These are phyloP conservation scores for Leccinum variicolor DNA, from an alignment of 768 basidiomycete species.

Conservation along the genomic window DNA sequence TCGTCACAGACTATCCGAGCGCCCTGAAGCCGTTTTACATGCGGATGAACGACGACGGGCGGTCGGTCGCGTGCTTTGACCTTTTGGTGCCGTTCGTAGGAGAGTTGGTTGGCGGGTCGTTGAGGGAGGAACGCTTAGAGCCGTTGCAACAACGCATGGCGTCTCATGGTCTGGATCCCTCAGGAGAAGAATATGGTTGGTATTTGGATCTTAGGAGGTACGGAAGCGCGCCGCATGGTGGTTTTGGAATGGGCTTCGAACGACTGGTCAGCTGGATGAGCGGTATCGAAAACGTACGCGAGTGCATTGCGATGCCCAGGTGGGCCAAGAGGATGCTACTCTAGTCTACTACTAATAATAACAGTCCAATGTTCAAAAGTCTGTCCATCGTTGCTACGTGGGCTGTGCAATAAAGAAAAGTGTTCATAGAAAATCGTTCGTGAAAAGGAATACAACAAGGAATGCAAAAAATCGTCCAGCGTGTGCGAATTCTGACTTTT, in stretches of 20 bases:
- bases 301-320: constrained; percentile 89
- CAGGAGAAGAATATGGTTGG: constrained; percentile 50
- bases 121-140: constrained; percentile 73
- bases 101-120: constrained; percentile 89
- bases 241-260: constrained; percentile 96
- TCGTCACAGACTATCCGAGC: constrained; percentile 88
- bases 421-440: not conserved
- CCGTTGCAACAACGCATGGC: constrained; percentile 51
- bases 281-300: constrained; percentile 87
- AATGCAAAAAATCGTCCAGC: constrained; percentile 1
- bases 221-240: constrained; percentile 90
- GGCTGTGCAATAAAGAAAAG: not conserved
- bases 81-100: constrained; percentile 85
- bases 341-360: constrained; percentile 24
- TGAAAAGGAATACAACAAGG: not conserved
- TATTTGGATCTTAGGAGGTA: constrained; percentile 82
- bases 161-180: constrained; percentile 40
- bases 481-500: not conserved
- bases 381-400: not conserved
- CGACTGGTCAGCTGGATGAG: constrained; percentile 83
- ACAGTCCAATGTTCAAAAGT: not conserved
- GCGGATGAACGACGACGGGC: constrained; percentile 58
- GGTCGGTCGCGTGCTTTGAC: constrained; percentile 93
- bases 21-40: constrained; percentile 94
- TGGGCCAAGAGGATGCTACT: constrained; percentile 80